Evolutionary conservation across 176 grass and related monocot genomes (phyloP).

Genomic region (Lolium multiflorum): DNA sequence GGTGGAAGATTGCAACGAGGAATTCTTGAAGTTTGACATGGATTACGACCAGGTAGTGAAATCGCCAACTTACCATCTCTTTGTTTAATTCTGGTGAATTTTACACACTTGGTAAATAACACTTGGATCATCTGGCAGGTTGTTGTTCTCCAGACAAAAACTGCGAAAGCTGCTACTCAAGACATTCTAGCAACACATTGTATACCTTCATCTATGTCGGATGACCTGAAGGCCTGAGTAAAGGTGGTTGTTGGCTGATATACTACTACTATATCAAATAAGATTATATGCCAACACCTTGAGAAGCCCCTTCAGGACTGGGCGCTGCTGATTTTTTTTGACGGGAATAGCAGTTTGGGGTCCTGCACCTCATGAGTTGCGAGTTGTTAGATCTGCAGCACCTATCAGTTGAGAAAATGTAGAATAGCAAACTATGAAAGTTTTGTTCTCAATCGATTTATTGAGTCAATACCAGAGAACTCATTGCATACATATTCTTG

Average conservation of each 20-base stretch:
- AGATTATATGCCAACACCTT: not conserved
- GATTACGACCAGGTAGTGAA: conserved; percentile 85
- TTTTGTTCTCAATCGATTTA: conserved; percentile 43
- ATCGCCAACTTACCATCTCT: not conserved
- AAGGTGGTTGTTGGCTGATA: not conserved
- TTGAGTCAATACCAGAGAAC: conserved; percentile 10
- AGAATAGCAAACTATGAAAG: conserved; percentile 32
- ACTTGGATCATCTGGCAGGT: conserved; percentile 53
- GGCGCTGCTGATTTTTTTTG: conserved; percentile 4
- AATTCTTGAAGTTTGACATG: conserved; percentile 89
- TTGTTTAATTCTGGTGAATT: not conserved
- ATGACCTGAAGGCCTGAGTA: conserved; percentile 80
- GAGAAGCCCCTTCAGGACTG: conserved; percentile 3
- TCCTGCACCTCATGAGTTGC: not conserved
- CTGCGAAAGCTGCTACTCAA: conserved; percentile 80
- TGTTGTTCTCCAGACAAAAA: conserved; percentile 85
- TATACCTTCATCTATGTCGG: conserved; percentile 90
- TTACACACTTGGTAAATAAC: not conserved
- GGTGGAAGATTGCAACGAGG: conserved; percentile 77
- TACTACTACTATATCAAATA: not conserved
- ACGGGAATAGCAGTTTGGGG: not conserved
- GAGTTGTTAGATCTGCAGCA: conserved; percentile 9
- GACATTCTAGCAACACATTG: conserved; percentile 93
- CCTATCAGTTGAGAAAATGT: not conserved
- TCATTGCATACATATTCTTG: conserved; percentile 5